phyloP scores from a whole-genome alignment of 2,329 filamentous ascomycete genomes.

The Aureobasidium sp. region DNA sequence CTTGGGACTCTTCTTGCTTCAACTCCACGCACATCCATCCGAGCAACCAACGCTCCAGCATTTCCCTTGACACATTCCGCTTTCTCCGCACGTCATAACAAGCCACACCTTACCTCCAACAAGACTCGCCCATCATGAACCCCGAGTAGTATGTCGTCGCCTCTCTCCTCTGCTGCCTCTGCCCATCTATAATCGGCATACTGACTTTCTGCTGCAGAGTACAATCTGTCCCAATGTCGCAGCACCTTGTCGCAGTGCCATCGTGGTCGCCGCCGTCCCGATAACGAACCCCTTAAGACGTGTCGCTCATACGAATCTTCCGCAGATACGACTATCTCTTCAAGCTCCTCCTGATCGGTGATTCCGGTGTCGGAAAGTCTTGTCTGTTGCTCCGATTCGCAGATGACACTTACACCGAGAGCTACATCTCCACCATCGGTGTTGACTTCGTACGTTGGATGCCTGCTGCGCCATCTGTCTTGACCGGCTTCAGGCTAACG shows the following conservation, averaged over 20 bases:
- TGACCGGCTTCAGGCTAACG: conserved; percentile 23
- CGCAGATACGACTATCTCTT: conserved; percentile 99
- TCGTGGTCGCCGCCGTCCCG: not conserved
- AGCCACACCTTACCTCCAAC: not conserved
- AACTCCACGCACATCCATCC: not conserved
- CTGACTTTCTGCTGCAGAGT: not conserved
- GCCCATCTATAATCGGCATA: not conserved
- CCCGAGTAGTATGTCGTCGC: conserved; percentile 70
- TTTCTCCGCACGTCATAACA: not conserved
- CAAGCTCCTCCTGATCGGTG: conserved; percentile 99
- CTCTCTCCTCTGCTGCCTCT: conserved; percentile 15
- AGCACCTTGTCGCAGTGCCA: not conserved
- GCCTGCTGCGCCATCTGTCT: not conserved
- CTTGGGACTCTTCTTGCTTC: not conserved
- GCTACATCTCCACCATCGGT: conserved; percentile 99
- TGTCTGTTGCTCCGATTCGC: conserved; percentile 96
- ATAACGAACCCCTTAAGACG: conserved; percentile 6
- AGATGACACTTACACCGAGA: conserved; percentile 98
- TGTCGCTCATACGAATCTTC: conserved; percentile 4
- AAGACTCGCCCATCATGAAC: conserved; percentile 59
- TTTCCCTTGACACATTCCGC: not conserved
- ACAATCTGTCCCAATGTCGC: not conserved
- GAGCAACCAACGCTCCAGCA: not conserved
- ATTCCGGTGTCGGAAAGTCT: conserved; percentile 99
- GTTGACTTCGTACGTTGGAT: conserved; percentile 81